Percentiles rank a stretch among this genome's conserved stretches.
Conservation (phyloP, 140 eudicot species). For the Ambrosia hybrid region DNA sequence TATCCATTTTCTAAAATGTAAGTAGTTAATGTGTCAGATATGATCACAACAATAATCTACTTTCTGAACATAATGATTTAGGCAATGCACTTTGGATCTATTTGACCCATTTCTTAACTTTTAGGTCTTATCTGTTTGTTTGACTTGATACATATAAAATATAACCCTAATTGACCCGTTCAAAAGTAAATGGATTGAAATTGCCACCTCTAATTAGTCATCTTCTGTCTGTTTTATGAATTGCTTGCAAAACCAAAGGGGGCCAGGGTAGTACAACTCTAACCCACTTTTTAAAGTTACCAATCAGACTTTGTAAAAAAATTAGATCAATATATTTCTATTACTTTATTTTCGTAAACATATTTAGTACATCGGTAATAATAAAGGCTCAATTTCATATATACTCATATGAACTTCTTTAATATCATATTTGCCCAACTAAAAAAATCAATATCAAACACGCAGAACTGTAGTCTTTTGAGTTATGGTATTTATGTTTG, state of each 20-base stretch:
- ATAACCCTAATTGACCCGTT: neutral
- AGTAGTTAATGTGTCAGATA: neutral
- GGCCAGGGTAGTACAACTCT: too few relatives aligned
- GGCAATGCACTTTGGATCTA: neutral
- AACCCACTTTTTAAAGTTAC: too few relatives aligned
- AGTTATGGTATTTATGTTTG: conserved; percentile 19
- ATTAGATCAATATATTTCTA: neutral
- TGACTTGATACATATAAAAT: neutral
- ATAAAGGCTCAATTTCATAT: neutral
- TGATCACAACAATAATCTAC: neutral
- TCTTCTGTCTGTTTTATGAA: too few relatives aligned
- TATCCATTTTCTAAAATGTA: neutral
- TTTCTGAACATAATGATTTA: too few relatives aligned
- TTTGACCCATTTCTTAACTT: neutral
- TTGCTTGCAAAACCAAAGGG: too few relatives aligned
- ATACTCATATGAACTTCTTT: too few relatives aligned
- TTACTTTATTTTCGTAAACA: neutral
- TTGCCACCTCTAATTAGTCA: too few relatives aligned
- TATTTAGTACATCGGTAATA: neutral
- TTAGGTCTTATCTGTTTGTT: neutral
- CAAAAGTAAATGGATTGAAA: too few relatives aligned
- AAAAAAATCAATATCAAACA: neutral
- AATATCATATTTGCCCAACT: too few relatives aligned
- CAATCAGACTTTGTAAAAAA: neutral
- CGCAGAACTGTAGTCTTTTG: neutral